Percentiles rank a stretch among this genome's conserved stretches.
These are phyloP conservation scores for Fusarium dlaminii DNA, from an alignment of 2,329 filamentous ascomycete genomes.

Conservation along the genomic window DNA sequence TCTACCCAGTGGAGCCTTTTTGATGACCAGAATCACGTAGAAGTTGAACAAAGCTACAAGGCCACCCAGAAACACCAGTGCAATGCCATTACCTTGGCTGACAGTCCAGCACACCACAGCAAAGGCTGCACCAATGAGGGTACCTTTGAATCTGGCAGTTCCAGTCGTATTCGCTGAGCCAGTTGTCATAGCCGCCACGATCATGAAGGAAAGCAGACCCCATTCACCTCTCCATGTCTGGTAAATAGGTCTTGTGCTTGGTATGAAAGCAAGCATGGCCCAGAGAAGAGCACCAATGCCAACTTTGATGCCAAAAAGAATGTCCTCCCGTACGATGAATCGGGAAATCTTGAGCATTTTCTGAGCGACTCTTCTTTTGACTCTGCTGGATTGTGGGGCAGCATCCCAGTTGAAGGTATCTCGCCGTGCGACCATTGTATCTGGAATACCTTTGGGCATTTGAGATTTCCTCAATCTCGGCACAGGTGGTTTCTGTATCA, in stretches of 20 bases:
- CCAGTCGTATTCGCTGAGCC: conserved; percentile 95
- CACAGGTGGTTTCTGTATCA: conserved; percentile 53
- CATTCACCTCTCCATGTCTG: conserved; percentile 93
- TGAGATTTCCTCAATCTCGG: conserved; percentile 63
- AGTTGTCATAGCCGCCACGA: conserved; percentile 97
- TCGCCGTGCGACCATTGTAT: conserved; percentile 60
- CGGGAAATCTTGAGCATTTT: conserved; percentile 56
- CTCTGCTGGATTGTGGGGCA: conserved; percentile 56
- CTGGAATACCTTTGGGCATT: conserved; percentile 65
- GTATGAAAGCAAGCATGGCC: conserved; percentile 87
- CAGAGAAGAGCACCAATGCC: conserved; percentile 89
- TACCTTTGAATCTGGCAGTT: conserved; percentile 85
- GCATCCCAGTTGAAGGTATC: conserved; percentile 67
- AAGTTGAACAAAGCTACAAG: conserved; percentile 84
- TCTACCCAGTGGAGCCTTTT: conserved; percentile 88
- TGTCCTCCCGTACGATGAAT: conserved; percentile 63
- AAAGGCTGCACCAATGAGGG: conserved; percentile 79
- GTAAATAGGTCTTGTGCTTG: conserved; percentile 80
- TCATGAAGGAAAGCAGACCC: conserved; percentile 96
- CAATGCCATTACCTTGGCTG: conserved; percentile 76
- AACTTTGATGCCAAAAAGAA: conserved; percentile 89
- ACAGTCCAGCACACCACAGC: conserved; percentile 82
- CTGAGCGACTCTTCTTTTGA: conserved; percentile 58
- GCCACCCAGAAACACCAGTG: conserved; percentile 84
- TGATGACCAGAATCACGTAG: conserved; percentile 85